Evolutionary conservation across 73 alveolate genomes (phyloP).

Genomic region (Paramecium sonneborni): DNA sequence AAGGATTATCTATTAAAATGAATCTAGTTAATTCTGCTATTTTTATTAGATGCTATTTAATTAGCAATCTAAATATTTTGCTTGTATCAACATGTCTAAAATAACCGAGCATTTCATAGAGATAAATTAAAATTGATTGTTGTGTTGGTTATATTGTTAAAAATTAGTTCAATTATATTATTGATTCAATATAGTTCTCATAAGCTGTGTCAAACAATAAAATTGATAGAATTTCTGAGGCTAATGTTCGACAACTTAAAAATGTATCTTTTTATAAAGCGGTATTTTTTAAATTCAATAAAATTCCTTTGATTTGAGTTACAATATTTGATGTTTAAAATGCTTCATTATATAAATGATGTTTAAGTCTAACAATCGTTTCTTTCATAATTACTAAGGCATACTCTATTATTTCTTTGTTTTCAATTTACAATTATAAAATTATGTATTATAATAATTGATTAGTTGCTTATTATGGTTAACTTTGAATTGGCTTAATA

Average conservation of each 20-base stretch:
- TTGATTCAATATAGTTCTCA: background rate
- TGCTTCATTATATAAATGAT: background rate
- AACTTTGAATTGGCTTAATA: background rate
- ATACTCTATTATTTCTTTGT: background rate
- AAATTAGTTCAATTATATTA: background rate
- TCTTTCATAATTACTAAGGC: background rate
- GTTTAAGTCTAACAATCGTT: background rate
- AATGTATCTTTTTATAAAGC: background rate
- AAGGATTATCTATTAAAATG: background rate
- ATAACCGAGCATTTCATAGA: conserved; percentile 9
- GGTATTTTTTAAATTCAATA: background rate
- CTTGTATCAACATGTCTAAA: conserved; percentile 9
- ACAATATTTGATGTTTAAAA: background rate
- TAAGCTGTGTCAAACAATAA: background rate
- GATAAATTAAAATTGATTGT: background rate
- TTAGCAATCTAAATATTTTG: background rate
- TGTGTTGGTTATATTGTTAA: background rate
- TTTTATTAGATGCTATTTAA: background rate
- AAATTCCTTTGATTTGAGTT: background rate
- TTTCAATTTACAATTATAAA: background rate
- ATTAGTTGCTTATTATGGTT: background rate
- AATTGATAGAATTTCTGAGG: background rate
- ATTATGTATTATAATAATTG: background rate
- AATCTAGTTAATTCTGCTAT: background rate
- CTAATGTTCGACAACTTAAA: background rate